phyloP scores from a whole-genome alignment of 768 basidiomycete species.

The Phaeolepiota aurea region DNA sequence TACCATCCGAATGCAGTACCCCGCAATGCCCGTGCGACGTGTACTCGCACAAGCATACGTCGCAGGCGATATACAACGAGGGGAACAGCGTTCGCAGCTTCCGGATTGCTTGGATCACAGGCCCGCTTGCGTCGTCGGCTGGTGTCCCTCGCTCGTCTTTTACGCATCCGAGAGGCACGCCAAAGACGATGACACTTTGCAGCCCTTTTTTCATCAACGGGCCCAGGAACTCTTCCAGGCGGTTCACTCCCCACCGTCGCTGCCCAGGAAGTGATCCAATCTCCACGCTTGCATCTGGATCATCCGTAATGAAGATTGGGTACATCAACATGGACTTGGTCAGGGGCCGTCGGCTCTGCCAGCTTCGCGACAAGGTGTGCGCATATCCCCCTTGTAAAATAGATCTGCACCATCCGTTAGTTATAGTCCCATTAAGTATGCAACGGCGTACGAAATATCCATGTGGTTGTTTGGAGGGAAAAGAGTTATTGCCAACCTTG shows the following conservation, averaged over 20 bases:
- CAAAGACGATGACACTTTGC: constrained; percentile 88
- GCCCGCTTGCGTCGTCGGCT: constrained; percentile 84
- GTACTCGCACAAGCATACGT: constrained; percentile 99
- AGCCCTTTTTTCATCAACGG: constrained; percentile 89
- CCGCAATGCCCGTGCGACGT: constrained; percentile 98
- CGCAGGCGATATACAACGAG: constrained; percentile 79
- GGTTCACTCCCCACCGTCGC: constrained; percentile 92
- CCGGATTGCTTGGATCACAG: constrained; percentile 89
- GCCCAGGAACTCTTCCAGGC: constrained; percentile 76
- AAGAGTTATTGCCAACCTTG: too few species aligned
- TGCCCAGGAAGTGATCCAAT: constrained; percentile 81
- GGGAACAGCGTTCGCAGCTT: constrained; percentile 76
- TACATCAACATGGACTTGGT: constrained; percentile 97
- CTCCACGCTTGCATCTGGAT: constrained; percentile 73
- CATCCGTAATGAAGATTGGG: constrained; percentile 96
- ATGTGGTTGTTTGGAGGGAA: constrained; percentile 4
- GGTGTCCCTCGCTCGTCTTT: constrained; percentile 80
- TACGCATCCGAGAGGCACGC: constrained; percentile 71
- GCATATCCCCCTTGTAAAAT: constrained; percentile 91
- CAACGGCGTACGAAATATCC: constrained; percentile 29
- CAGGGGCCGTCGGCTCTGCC: constrained; percentile 75
- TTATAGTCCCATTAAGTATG: constrained; percentile 15
- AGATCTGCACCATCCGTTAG: constrained; percentile 44
- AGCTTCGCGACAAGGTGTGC: constrained; percentile 81
- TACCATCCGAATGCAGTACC: constrained; percentile 60